Conservation (phyloP, 2,329 filamentous ascomycete species). For the Dactylellina sp. region DNA sequence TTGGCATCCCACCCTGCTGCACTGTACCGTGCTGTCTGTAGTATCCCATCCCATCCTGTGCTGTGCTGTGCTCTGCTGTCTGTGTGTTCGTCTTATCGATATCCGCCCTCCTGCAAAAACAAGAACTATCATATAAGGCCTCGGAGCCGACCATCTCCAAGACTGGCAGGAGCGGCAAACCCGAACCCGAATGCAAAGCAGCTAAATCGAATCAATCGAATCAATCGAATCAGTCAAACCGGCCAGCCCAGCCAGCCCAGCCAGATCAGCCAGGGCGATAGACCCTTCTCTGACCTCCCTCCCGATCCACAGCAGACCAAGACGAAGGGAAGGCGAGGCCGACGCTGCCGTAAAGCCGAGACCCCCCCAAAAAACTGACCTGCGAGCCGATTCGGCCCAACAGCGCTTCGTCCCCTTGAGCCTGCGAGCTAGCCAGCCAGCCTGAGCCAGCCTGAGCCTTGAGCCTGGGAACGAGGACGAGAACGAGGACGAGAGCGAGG, state of each 20-base stretch:
- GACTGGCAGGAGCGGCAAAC: slow-evolving; percentile 25
- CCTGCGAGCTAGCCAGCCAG: too few species aligned
- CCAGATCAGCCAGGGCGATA: neutral
- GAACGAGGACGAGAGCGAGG: neutral
- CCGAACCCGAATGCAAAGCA: slow-evolving; percentile 1
- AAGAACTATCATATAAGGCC: slow-evolving; percentile 3
- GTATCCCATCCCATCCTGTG: neutral
- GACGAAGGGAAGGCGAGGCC: slow-evolving; percentile 38
- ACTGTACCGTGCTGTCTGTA: neutral
- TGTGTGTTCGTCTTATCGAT: slow-evolving; percentile 16
- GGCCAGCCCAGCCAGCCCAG: neutral
- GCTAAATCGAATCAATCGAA: neutral
- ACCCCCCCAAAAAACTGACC: slow-evolving; percentile 53
- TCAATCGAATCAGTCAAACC: neutral
- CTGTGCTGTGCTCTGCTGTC: neutral
- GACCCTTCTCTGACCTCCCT: too few species aligned
- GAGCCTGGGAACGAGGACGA: neutral
- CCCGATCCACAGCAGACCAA: slow-evolving; percentile 4
- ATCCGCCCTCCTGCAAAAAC: slow-evolving; percentile 6
- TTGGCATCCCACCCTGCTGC: neutral
- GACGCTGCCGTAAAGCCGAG: slow-evolving; percentile 57
- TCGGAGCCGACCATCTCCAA: slow-evolving; percentile 29
- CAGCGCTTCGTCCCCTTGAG: slow-evolving; percentile 33
- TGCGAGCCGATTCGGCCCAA: slow-evolving; percentile 57
- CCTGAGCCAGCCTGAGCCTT: too few species aligned